Base-by-base conservation (phyloP, 495 filamentous ascomycete species). In the Lophium mytilinum region DNA sequence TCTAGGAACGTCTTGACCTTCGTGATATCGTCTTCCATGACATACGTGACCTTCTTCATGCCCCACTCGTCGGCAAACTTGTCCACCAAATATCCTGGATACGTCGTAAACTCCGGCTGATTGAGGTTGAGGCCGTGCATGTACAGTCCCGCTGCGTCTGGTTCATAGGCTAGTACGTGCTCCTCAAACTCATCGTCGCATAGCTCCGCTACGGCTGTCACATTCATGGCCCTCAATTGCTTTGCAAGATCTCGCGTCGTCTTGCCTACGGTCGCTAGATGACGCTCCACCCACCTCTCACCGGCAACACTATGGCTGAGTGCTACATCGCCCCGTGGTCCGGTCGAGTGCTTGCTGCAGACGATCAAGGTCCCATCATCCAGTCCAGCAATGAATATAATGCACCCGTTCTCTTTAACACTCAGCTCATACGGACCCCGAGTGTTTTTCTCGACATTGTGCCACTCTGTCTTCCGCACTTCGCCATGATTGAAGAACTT, bases 341-440 rank as follows among this genome's bases (percentile, higher is more conserved):
- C 93, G 1, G 90, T 96, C 9, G 93, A 96, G 72, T 98, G 94
- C 68, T 98, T 98, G 76, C 92, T 96, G 78, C 92, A 97, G 15
- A 97, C 90, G 7, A 98, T 75, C 21, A 98, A 73, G 1, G 86
- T 87, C 42, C 79, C 91, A 62, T 94, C 90, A 62, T 93, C 86
- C 21, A 98, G 76, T 9, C 89, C 93, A 21, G 89, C 87, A 45
- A 97, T 87, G 74, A 98, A 98, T 45, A 98, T 96, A 71, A 98
- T 98, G 66, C 93, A 98, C 9, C 93, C 93, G 68, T 98, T 98
- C 69, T 98, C 93, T 72, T 98, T 98, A 57, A 97, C 79, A 52
- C 89, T 96, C 24, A 97, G 76, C 72, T 98, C 94, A 63, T 97
- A 98, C 0, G 93, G 94, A 0, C 88, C 91, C 58, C 82, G 74